A percentile compares a stretch with the other conserved stretches of the same genome.
These are phyloP conservation scores for Lachancea nothofagi DNA, from an alignment of 805 yeast species.

Conservation along the genomic window DNA sequence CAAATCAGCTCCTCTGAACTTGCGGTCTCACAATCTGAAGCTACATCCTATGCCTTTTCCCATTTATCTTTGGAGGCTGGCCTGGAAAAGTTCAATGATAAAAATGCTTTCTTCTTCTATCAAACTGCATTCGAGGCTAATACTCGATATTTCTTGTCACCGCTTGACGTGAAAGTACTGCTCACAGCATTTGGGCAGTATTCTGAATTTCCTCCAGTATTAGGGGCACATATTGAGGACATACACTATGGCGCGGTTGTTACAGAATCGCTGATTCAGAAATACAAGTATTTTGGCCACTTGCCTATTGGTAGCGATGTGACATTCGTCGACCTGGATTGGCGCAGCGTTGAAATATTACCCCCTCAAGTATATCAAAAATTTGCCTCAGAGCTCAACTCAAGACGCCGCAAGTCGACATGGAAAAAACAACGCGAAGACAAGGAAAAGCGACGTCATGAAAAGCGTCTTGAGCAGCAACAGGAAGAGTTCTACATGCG, in stretches of 20 bases:
- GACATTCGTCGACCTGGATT: conserved; percentile 80
- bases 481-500: conserved; percentile 53
- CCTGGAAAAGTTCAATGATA: conserved; percentile 31
- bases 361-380: conserved; percentile 40
- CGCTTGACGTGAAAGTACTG: conserved; percentile 73
- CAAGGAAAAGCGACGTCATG: conserved; percentile 48
- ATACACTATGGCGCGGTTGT: conserved; percentile 60
- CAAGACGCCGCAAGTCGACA: conserved; percentile 47
- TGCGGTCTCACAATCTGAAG: conserved; percentile 14
- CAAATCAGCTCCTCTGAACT: conserved; percentile 37
- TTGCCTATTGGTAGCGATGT: conserved; percentile 80
- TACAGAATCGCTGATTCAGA: conserved; percentile 50
- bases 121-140: conserved; percentile 70
- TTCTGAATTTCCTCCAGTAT: conserved; percentile 58
- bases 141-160: conserved; percentile 62
- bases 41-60: conserved; percentile 1
- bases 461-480: conserved; percentile 51
- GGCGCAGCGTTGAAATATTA: conserved; percentile 48
- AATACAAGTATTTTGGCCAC: conserved; percentile 71
- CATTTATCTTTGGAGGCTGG: conserved; percentile 13
- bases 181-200: conserved; percentile 57
- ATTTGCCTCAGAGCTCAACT: conserved; percentile 51
- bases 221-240: conserved; percentile 62
- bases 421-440: conserved; percentile 56
- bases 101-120: conserved; percentile 60